Percentiles rank a stretch among this genome's conserved stretches.
These are phyloP conservation scores for Epichloe glyceriae DNA, from an alignment of 2,329 filamentous ascomycete species.

Conservation along the genomic window DNA sequence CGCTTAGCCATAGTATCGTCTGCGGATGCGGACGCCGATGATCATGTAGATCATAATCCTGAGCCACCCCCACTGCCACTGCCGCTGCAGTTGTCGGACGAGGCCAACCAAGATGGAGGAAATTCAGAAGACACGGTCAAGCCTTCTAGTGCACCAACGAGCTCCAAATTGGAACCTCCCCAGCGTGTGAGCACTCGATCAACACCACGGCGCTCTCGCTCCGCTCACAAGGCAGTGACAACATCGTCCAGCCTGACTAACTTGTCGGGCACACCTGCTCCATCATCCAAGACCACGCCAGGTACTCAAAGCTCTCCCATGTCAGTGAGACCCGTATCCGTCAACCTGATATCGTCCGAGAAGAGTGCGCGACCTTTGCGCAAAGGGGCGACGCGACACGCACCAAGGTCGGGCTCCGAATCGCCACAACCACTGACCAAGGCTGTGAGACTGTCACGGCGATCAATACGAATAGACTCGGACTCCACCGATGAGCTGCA, in stretches of 20 bases:
- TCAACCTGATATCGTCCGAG: slow-evolving; percentile 14
- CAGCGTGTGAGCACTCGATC: neutral
- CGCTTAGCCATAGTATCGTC: slow-evolving; percentile 4
- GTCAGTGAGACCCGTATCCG: slow-evolving; percentile 11
- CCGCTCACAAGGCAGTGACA: slow-evolving; percentile 4
- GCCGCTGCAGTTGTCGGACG: neutral
- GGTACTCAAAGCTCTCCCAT: slow-evolving; percentile 20
- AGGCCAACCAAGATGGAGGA: neutral
- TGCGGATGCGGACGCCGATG: neutral
- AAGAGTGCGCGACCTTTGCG: slow-evolving; percentile 10
- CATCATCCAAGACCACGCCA: slow-evolving; percentile 24
- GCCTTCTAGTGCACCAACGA: neutral
- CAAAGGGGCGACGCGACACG: slow-evolving; percentile 6
- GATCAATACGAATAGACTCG: slow-evolving; percentile 20
- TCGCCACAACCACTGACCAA: slow-evolving; percentile 16
- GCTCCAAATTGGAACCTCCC: neutral
- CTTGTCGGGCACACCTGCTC: slow-evolving; percentile 25
- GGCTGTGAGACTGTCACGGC: slow-evolving; percentile 11
- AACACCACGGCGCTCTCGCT: slow-evolving; percentile 11
- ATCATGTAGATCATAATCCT: neutral
- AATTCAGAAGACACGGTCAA: neutral
- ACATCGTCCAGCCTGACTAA: slow-evolving; percentile 28
- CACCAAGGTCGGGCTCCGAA: slow-evolving; percentile 10
- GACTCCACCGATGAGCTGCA: slow-evolving; percentile 37
- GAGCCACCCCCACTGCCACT: neutral